phyloP scores from a whole-genome alignment of 768 basidiomycete species.

The Collybia nuda region DNA sequence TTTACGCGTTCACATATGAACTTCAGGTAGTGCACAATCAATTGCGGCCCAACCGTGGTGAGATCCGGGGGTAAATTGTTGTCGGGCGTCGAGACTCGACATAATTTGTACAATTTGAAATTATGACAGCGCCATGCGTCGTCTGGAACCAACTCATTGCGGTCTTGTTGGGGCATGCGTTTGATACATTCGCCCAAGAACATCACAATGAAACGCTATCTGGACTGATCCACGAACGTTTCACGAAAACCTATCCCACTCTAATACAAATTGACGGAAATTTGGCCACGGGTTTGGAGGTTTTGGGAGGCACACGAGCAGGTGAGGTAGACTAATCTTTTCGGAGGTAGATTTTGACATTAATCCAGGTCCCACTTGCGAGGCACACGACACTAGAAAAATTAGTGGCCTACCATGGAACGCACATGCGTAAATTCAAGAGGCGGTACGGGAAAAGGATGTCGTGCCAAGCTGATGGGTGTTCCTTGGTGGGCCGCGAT shows the following conservation, averaged over 20 bases:
- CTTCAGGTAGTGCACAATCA: no score
- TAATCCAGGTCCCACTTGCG: background rate
- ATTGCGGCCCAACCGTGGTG: no score
- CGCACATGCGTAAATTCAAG: background rate
- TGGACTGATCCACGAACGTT: background rate
- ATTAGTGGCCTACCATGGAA: background rate
- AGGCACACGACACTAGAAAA: background rate
- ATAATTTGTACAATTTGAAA: no score
- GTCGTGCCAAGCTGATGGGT: background rate
- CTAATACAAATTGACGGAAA: background rate
- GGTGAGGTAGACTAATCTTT: background rate
- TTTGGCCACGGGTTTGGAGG: background rate
- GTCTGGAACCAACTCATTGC: no score
- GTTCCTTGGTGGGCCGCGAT: no score
- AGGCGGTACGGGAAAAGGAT: background rate
- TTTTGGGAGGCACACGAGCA: background rate
- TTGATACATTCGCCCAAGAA: no score
- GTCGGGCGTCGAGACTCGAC: no score
- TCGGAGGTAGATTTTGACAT: background rate
- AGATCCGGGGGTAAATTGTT: no score
- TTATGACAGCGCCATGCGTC: no score
- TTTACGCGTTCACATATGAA: no score
- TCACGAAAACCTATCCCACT: background rate
- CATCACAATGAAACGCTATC: no score
- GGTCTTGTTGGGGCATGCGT: no score